Percentiles rank a stretch among this genome's conserved stretches.
These are phyloP conservation scores for Nadsonia starkeyi-henricii DNA, from an alignment of 1,139 yeast genomes.

Conservation along the genomic window DNA sequence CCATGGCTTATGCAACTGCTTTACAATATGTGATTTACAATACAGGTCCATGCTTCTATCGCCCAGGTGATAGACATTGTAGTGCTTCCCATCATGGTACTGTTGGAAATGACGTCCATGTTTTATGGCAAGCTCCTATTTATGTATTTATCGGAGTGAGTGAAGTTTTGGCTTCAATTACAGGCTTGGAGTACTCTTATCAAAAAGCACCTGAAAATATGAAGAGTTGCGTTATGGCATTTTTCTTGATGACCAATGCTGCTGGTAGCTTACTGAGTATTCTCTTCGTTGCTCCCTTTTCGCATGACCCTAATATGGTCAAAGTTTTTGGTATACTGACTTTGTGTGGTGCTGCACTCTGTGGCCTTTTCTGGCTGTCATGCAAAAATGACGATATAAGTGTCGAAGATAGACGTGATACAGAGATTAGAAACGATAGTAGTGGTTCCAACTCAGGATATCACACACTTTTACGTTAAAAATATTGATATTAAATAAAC, in stretches of 20 bases:
- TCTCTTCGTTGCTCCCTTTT: conserved; percentile 41
- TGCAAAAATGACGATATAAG: background rate
- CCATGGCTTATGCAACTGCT: conserved; percentile 76
- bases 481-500: too few relatives aligned
- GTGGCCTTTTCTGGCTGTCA: background rate
- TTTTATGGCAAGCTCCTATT: conserved; percentile 54
- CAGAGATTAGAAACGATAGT: background rate
- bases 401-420: too few relatives aligned
- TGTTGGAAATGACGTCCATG: conserved; percentile 37
- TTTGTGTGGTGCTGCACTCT: background rate
- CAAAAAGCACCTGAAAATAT: conserved; percentile 52
- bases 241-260: conserved; percentile 48
- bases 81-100: conserved; percentile 21
- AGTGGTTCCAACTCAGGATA: background rate
- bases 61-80: conserved; percentile 30
- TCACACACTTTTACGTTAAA: too few relatives aligned
- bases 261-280: conserved; percentile 60
- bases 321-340: background rate
- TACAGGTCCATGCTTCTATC: conserved; percentile 63
- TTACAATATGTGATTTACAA: conserved; percentile 61
- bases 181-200: conserved; percentile 57
- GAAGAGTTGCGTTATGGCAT: conserved; percentile 53
- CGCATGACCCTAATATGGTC: background rate
- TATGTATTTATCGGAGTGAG: conserved; percentile 46
- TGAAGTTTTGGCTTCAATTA: conserved; percentile 53